Evolutionary conservation across 2,329 filamentous ascomycete species (phyloP).

Genomic region (Fusarium abutilonis): DNA sequence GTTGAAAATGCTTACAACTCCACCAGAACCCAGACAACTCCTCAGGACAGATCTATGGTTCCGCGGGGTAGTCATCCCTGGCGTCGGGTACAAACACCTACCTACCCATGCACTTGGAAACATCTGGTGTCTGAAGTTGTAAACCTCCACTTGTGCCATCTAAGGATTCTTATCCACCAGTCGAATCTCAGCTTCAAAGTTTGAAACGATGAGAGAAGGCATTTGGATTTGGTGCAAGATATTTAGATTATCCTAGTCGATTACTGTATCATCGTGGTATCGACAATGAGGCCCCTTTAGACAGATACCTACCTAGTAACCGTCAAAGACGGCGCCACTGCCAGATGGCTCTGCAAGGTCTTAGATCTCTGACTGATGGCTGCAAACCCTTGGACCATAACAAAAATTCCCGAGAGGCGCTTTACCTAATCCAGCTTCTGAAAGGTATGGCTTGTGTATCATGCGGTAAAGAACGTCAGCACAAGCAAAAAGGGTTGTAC

Average conservation of each 20-base stretch:
- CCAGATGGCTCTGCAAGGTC: constrained; percentile 25
- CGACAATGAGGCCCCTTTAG: neutral
- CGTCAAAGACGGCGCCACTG: constrained; percentile 25
- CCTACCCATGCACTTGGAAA: neutral
- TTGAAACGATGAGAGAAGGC: neutral
- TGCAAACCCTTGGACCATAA: constrained; percentile 21
- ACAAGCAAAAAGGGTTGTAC: too few species aligned
- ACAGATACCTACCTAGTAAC: neutral
- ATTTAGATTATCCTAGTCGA: neutral
- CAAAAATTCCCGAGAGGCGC: constrained; percentile 39
- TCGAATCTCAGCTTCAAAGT: neutral
- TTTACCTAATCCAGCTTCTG: constrained; percentile 14
- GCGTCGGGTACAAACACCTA: neutral
- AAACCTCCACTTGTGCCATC: too few species aligned
- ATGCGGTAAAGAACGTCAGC: too few species aligned
- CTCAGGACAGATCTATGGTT: neutral
- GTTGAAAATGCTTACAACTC: too few species aligned
- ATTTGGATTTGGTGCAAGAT: neutral
- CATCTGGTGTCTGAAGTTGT: neutral
- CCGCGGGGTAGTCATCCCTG: neutral
- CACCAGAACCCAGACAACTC: neutral
- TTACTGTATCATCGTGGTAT: neutral
- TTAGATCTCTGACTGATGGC: constrained; percentile 28
- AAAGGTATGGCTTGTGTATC: too few species aligned
- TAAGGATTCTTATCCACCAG: neutral